Evolutionary conservation across 768 basidiomycete species (phyloP).

Genomic region (Psilocybe azurescens): DNA sequence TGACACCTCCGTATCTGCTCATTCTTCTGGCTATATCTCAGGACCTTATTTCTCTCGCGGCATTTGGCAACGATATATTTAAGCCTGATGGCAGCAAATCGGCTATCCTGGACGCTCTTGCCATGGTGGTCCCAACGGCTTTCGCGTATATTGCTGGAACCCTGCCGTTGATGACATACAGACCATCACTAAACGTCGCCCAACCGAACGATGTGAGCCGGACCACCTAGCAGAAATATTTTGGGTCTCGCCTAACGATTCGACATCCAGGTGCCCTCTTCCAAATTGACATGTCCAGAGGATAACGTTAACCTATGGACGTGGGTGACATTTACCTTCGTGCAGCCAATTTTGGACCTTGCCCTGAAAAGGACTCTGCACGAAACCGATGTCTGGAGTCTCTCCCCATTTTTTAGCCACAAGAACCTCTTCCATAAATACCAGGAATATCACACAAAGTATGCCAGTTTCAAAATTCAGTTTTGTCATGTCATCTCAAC

Average conservation of each 20-base stretch:
- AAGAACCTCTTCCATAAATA: constrained; percentile 71
- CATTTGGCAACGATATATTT: constrained; percentile 38
- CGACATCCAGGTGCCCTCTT: constrained; percentile 51
- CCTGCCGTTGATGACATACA: constrained; percentile 51
- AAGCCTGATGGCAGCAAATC: constrained; percentile 17
- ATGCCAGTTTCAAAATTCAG: constrained; percentile 12
- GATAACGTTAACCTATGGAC: constrained; percentile 68
- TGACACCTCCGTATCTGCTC: constrained; percentile 59
- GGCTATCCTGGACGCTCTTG: constrained; percentile 30
- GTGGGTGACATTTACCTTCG: constrained; percentile 69
- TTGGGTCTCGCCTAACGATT: not conserved
- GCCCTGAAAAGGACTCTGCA: constrained; percentile 55
- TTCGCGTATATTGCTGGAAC: constrained; percentile 62
- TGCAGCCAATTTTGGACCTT: constrained; percentile 63
- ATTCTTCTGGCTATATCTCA: constrained; percentile 39
- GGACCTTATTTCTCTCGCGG: constrained; percentile 38
- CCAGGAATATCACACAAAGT: constrained; percentile 54
- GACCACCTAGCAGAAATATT: not conserved
- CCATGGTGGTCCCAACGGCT: constrained; percentile 37
- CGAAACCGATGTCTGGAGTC: constrained; percentile 61
- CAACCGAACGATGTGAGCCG: constrained; percentile 48
- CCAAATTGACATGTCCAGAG: constrained; percentile 60
- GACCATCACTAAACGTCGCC: constrained; percentile 56
- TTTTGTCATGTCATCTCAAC: not conserved
- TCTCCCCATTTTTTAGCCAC: constrained; percentile 73